Evolutionary conservation across 345 rosid species (phyloP).

Genomic region (Carallia pectinifolia): DNA sequence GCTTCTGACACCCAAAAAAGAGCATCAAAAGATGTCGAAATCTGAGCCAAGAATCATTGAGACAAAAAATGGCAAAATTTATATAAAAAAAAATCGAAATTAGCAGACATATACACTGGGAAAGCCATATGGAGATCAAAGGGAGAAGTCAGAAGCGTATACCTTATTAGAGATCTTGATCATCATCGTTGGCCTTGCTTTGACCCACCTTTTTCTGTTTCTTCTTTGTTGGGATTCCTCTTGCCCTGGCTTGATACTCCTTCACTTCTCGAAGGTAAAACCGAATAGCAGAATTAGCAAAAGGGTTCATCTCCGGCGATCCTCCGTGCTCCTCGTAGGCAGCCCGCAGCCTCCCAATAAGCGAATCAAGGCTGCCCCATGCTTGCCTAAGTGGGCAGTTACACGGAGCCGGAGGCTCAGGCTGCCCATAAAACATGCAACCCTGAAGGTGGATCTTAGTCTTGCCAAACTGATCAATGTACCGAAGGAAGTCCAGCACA

Average conservation of each 20-base stretch:
- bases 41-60: too few species aligned
- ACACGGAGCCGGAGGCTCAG: conserved; percentile 89
- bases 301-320: conserved; percentile 71
- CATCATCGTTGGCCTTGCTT: conserved; percentile 30
- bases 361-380: conserved; percentile 92
- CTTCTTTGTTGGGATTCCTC: conserved; percentile 85
- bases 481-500: conserved; percentile 64
- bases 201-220: conserved; percentile 56
- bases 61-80: too few species aligned
- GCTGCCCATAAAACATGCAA: conserved; percentile 79
- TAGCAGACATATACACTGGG: conserved; percentile 5
- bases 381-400: conserved; percentile 84
- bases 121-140: background rate
- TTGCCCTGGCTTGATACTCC: conserved; percentile 79
- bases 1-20: too few species aligned
- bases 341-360: conserved; percentile 82
- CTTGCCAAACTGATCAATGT: conserved; percentile 80
- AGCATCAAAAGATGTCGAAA: too few species aligned
- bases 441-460: conserved; percentile 74
- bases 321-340: conserved; percentile 97
- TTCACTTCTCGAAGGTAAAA: conserved; percentile 70
- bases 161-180: conserved; percentile 42
- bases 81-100: background rate
- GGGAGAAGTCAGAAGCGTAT: conserved; percentile 11
- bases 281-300: conserved; percentile 65